These are phyloP conservation scores for Phytophthora kernoviae DNA, from an alignment of 352 stramenopile genomes.

Conservation along the genomic window DNA sequence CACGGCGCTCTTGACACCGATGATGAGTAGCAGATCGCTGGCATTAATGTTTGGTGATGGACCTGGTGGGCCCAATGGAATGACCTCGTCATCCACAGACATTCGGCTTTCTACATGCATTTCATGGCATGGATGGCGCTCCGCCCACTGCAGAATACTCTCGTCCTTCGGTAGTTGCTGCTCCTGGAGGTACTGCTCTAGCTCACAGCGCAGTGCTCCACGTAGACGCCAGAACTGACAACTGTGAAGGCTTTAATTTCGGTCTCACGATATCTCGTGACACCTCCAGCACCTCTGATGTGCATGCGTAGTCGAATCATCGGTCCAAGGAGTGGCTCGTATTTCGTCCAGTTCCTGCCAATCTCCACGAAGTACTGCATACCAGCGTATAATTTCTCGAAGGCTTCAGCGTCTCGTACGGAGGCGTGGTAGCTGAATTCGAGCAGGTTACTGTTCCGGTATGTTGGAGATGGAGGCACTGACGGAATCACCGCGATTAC, in stretches of 20 bases:
- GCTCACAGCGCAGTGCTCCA: neutral
- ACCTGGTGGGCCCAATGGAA: too few relatives aligned
- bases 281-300: conserved; percentile 1
- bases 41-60: neutral
- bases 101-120: too few relatives aligned
- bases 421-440: neutral
- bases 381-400: conserved; percentile 1
- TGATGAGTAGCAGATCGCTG: conserved; percentile 21
- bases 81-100: too few relatives aligned
- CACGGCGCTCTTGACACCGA: conserved; percentile 55
- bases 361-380: conserved; percentile 22
- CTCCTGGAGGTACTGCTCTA: neutral
- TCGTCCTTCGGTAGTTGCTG: neutral
- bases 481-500: too few relatives aligned
- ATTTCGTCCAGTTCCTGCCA: conserved; percentile 4
- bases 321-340: conserved; percentile 14
- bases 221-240: neutral
- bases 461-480: too few relatives aligned
- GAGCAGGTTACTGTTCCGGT: too few relatives aligned
- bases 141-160: conserved; percentile 6
- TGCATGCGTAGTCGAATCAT: conserved; percentile 23
- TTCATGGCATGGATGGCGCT: neutral
- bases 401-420: neutral
- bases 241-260: conserved; percentile 6
- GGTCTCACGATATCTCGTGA: neutral